These are phyloP conservation scores for Candida labiduridarum DNA, from an alignment of 1,139 yeast species.

Conservation along the genomic window DNA sequence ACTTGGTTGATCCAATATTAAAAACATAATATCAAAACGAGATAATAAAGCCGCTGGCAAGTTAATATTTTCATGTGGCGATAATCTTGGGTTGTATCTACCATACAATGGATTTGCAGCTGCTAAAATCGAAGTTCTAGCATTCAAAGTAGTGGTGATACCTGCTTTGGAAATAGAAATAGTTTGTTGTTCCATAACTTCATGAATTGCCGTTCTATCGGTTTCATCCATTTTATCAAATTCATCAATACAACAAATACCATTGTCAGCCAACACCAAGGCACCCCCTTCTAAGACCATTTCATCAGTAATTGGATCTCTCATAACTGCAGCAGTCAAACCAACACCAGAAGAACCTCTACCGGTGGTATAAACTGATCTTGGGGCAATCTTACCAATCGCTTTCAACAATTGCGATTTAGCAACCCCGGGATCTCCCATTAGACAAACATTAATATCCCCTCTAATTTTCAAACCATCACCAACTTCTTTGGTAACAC, in stretches of 20 bases:
- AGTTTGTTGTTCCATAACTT: slow-evolving; percentile 99
- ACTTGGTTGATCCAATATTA: slow-evolving; percentile 83
- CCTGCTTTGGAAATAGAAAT: slow-evolving; percentile 98
- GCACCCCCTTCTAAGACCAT: slow-evolving; percentile 99
- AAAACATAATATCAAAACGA: slow-evolving; percentile 88
- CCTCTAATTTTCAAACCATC: slow-evolving; percentile 98
- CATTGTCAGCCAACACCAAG: slow-evolving; percentile 93
- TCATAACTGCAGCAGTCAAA: slow-evolving; percentile 97
- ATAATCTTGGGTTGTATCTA: slow-evolving; percentile 84
- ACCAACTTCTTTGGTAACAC: slow-evolving; percentile 91
- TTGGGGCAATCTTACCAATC: slow-evolving; percentile 89
- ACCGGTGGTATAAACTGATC: slow-evolving; percentile 98
- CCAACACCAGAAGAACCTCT: slow-evolving; percentile 99
- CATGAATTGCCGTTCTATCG: slow-evolving; percentile 97
- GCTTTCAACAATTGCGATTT: slow-evolving; percentile 94
- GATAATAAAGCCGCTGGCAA: slow-evolving; percentile 96
- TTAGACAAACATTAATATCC: slow-evolving; percentile 91
- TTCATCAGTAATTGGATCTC: slow-evolving; percentile 98
- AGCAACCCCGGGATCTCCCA: slow-evolving; percentile 99
- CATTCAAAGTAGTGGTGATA: slow-evolving; percentile 93
- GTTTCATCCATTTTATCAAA: slow-evolving; percentile 98
- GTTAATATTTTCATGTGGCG: slow-evolving; percentile 95
- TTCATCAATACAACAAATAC: slow-evolving; percentile 98
- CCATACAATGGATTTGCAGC: slow-evolving; percentile 99
- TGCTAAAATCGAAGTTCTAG: slow-evolving; percentile 92